A percentile compares a stretch with the other conserved stretches of the same genome.
These are phyloP conservation scores for Sphaerostilbella broomeana DNA, from an alignment of 2,329 filamentous ascomycete genomes.

Conservation along the genomic window DNA sequence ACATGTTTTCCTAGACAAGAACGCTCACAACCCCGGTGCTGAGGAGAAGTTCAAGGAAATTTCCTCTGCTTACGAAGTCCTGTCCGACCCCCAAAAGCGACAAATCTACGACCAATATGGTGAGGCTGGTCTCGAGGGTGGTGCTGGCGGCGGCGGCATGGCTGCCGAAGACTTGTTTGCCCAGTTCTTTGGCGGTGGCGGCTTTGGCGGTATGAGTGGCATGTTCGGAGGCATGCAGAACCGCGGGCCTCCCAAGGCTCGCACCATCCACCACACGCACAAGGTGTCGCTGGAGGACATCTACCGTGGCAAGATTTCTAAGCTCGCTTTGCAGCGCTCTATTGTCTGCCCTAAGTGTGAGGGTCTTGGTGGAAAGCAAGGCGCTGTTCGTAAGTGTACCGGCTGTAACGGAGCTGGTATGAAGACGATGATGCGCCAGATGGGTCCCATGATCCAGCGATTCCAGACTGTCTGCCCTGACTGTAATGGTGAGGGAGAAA, in stretches of 20 bases:
- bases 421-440: constrained; percentile 99
- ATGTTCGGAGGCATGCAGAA: constrained; percentile 77
- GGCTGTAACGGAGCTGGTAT: constrained; percentile 92
- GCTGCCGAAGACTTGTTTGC: constrained; percentile 93
- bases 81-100: constrained; percentile 89
- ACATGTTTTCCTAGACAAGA: constrained; percentile 66
- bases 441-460: constrained; percentile 99
- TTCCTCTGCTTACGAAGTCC: constrained; percentile 89
- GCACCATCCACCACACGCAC: constrained; percentile 96
- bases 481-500: constrained; percentile 95
- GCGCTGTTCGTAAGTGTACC: constrained; percentile 86
- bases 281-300: constrained; percentile 97
- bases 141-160: constrained; percentile 75
- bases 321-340: constrained; percentile 93
- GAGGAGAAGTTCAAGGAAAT: constrained; percentile 99
- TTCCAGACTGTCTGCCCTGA: constrained; percentile 99
- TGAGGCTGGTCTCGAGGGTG: constrained; percentile 90
- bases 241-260: constrained; percentile 76
- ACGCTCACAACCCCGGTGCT: constrained; percentile 83
- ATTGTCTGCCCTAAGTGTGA: constrained; percentile 95
- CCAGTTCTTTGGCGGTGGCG: constrained; percentile 87
- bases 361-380: constrained; percentile 92
- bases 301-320: constrained; percentile 96
- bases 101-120: constrained; percentile 94
- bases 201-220: constrained; percentile 55